Conservation (phyloP, 2,329 filamentous ascomycete species). For the Alternaria viburni region DNA sequence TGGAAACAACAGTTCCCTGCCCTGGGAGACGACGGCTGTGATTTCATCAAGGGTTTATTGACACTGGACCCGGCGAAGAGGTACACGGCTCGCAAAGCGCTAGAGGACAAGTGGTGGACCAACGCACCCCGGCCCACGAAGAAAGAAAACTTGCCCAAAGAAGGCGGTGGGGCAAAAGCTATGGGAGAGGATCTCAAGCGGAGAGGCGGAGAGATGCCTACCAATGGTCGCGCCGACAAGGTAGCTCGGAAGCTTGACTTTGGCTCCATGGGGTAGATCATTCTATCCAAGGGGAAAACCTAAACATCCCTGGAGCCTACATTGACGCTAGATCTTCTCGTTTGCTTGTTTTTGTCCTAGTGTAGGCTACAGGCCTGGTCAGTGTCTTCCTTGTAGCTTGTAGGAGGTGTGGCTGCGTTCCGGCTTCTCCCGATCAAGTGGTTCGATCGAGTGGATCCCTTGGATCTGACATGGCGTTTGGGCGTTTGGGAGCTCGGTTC, state of each 20-base stretch:
- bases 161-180: conserved; percentile 70
- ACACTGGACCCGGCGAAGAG: conserved; percentile 85
- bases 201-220: conserved; percentile 68
- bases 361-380: not conserved
- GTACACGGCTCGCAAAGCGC: conserved; percentile 75
- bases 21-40: conserved; percentile 81
- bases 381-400: not conserved
- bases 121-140: conserved; percentile 81
- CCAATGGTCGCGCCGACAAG: conserved; percentile 68
- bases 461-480: conserved; percentile 3
- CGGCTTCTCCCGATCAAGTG: not conserved
- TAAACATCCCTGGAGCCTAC: not conserved
- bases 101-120: conserved; percentile 87
- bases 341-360: not conserved
- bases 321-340: not conserved
- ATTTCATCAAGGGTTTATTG: conserved; percentile 85
- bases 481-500: conserved; percentile 1
- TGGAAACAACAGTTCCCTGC: conserved; percentile 80
- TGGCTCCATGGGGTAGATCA: conserved; percentile 23
- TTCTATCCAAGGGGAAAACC: not conserved
- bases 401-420: not conserved
- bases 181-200: conserved; percentile 84
- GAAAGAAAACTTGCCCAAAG: conserved; percentile 83
- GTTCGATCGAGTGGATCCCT: not conserved
- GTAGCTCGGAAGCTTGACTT: conserved; percentile 75